Evolutionary conservation across 2,329 filamentous ascomycete species (phyloP), one percentile per base, ranked within the genome.

Genomic region (Hypoxylon sp.): DNA sequence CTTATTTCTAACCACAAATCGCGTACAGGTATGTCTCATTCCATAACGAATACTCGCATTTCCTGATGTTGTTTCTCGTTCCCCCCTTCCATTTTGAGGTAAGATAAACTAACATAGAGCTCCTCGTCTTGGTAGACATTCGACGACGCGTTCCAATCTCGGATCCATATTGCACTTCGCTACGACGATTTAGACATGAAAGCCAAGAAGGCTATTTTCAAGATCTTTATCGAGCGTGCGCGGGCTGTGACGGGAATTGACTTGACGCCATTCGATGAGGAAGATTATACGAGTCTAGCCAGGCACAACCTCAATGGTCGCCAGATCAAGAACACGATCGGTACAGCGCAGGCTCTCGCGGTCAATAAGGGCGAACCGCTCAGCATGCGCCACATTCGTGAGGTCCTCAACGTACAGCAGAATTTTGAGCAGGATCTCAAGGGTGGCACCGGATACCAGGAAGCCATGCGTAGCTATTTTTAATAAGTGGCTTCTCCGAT

Each of bases 241-340:
- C 85, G 87, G 35, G 84, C 88, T 13, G 86, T 90, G 50, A 90
- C 92, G 64, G 64, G 68, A n/a, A 46, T 89, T 14, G 83, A 88
- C 68, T 83, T 88, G 1, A 87, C 89, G 72, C 80, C 83, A 0
- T 91, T 95, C 75, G 85, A 83, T 1, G 89, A 92, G 2, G 85
- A 88, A 7, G 92, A 97, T 76, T 90, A 89, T 69, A 87, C 89
- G 53, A 79, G 82, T 44, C 82, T 97, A 20, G 88, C 91, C 1
- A 86, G 90, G 57, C 88, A 91, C 76, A 89, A 90, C 40, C 84
- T 88, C 64, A 88, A 88, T 66, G 86, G 86, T 10, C 82, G 86
- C 17, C 84, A 95, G 87, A 97, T 97, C 85, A 97, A 97, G 84
- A 97, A 97, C 78, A 91, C 91, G 10, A 90, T 97, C 54, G 89